These are phyloP conservation scores for Phytomonas sp. DNA, from an alignment of 208 protist genomes.

Conservation along the genomic window DNA sequence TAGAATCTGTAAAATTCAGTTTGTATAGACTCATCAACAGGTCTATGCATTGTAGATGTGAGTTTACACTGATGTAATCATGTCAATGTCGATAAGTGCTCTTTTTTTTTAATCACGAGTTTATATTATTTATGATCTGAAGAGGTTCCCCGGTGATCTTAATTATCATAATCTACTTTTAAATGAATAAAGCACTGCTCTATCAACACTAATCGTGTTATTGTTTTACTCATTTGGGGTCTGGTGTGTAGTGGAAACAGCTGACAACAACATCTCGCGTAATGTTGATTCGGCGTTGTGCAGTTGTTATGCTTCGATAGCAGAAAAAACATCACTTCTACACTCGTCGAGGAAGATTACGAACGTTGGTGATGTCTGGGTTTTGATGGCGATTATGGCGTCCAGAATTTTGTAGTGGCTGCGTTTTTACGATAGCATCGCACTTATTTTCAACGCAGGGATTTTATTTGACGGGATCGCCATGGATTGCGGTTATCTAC, in stretches of 20 bases:
- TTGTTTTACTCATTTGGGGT: background rate
- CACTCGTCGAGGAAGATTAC: background rate
- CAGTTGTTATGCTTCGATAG: background rate
- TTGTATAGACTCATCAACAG: background rate
- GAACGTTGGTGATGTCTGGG: background rate
- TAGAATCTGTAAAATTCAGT: background rate
- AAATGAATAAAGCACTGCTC: background rate
- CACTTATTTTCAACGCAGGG: background rate
- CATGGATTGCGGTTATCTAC: background rate
- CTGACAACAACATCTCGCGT: background rate
- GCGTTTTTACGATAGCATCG: background rate
- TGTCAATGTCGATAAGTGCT: background rate
- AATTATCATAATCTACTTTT: background rate
- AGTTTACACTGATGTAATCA: background rate
- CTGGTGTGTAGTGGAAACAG: background rate
- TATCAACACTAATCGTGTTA: background rate
- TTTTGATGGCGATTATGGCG: background rate
- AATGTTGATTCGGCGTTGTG: background rate
- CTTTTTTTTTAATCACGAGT: background rate
- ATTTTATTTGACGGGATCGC: background rate
- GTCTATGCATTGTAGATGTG: conserved; percentile 1
- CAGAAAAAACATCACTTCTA: background rate
- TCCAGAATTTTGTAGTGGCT: background rate
- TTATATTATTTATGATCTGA: background rate
- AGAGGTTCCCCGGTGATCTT: background rate